Base-by-base conservation (phyloP, 2,329 filamentous ascomycete species). In the Tolypocladium amazonense region DNA sequence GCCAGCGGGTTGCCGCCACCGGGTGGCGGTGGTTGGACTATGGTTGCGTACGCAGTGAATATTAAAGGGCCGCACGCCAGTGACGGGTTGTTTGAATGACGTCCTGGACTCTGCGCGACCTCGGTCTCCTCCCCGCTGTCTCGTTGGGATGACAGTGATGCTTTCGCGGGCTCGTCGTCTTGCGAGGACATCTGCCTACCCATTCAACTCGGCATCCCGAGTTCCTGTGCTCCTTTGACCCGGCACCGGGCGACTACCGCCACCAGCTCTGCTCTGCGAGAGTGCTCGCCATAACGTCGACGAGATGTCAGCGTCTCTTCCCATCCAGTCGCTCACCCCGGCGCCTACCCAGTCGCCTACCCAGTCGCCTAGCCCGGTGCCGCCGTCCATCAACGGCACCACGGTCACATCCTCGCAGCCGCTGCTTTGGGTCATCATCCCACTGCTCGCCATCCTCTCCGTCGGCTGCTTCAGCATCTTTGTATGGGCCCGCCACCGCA, bases 341-440 rank as follows among this genome's bases (percentile, higher is more conserved):
- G 4, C 20, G 5, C 41, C 23, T 23, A 9, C 11, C 6, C 20
- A 9, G 20, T n/a, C 39, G 35, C 18, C 37, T 25, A 25, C 20
- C 37, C 54, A 50, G 41, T n/a, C 9, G 3, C 43, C 23, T 4
- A 9, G 8, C 23, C 9, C 43, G 6, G 6, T 43, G 35, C 35
- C 35, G 35, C 35, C 35, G 35, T 20, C 30, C 55, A 61, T 59
- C 60, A 60, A 62, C 33, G 60, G 65, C 20, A 47, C 67, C 52
- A 7, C 25, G 47, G 63, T 65, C 37, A 67, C 79, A 4, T 73
- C 76, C 58, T 73, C 76, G 61, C 77, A 80, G 64, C 82, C 81
- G 63, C 81, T 85, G 70, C 76, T 81, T 64, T 85, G 83, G 72
- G 76, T 86, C 56, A 76, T 81, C 33, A 73, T 85, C 30, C 73